Evolutionary conservation across 495 filamentous ascomycete species (phyloP), one percentile per base, ranked within the genome.

Genomic region (Penicillium bovifimosum): DNA sequence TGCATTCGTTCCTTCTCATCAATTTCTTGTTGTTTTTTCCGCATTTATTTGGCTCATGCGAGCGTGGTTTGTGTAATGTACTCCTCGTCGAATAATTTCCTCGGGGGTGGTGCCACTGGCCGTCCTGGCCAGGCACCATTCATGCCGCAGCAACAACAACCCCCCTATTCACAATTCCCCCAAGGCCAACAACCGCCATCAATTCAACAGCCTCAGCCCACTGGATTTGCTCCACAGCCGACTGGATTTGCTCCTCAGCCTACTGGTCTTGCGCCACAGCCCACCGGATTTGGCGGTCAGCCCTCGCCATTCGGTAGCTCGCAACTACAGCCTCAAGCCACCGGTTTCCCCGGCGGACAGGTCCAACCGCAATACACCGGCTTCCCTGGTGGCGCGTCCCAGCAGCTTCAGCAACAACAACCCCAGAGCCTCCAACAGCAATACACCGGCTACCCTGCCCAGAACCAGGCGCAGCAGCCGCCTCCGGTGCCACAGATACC

Each of bases 51-150:
- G 48, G 53, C 58, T 50, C 55, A 74, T 72, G 66, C 59, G 35
- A 61, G 47, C 55, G 52, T 50, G 47, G 47, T 49, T 51, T 65
- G 52, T 47, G 61, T 67, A 73, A 96, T 96, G 91, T 96, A 85
- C 75, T 91, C 90, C 36, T 87, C 86, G 64, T 88, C 90, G 52
- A 91, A 85, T 76, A 85, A 88, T 43, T 95, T 84, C 66, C 76
- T 93, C 54, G 88, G 89, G 63, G 84, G 84, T 71, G 81, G 76
- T 68, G 87, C 84, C 69, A 85, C 73, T 72, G 75, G 80, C 66
- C 89, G 87, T 54, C 87, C 88, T 8, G 86, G 84, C 51, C 79
- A 82, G 69, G 70, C 70, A 61, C 69, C 71, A 62, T 75, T 69
- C 68, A 65, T 76, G 50, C 75, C 73, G 54, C 68, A 73, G 47